A percentile compares a stretch with the other conserved stretches of the same genome.
Evolutionary conservation across 164 flowering plant species (phyloP).

Genomic region (Akebia trifoliata): DNA sequence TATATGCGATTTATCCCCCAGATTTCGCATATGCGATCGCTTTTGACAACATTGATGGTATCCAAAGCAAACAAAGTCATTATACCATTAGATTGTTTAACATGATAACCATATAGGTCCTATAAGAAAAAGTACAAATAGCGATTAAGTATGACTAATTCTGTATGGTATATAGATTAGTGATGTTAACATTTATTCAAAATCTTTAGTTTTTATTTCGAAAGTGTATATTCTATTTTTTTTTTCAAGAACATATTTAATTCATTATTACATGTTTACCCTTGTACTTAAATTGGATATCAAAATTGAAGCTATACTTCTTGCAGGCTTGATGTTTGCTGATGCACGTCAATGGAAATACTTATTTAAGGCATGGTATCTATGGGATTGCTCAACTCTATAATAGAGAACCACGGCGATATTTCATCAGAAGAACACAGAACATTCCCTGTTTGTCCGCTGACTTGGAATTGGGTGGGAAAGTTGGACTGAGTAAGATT

Average conservation of each 20-base stretch:
- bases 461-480: conserved; percentile 10
- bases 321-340: conserved; percentile 27
- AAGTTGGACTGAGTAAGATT: conserved; percentile 15
- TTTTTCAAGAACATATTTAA: neutral
- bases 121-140: no score
- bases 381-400: conserved; percentile 20
- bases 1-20: no score
- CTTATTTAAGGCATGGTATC: conserved; percentile 25
- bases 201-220: no score
- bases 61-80: no score
- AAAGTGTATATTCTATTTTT: no score
- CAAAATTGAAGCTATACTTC: neutral
- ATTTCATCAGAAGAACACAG: conserved; percentile 13
- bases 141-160: no score
- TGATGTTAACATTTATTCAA: no score
- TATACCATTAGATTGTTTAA: no score
- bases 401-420: conserved; percentile 6
- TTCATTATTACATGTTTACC: neutral
- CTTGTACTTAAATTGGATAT: neutral
- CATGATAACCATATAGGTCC: no score
- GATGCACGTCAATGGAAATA: conserved; percentile 23
- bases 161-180: no score
- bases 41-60: no score
- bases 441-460: conserved; percentile 19
- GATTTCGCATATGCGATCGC: no score